Evolutionary conservation across 345 rosid species (phyloP).

Genomic region (Streptanthus diversifolius): DNA sequence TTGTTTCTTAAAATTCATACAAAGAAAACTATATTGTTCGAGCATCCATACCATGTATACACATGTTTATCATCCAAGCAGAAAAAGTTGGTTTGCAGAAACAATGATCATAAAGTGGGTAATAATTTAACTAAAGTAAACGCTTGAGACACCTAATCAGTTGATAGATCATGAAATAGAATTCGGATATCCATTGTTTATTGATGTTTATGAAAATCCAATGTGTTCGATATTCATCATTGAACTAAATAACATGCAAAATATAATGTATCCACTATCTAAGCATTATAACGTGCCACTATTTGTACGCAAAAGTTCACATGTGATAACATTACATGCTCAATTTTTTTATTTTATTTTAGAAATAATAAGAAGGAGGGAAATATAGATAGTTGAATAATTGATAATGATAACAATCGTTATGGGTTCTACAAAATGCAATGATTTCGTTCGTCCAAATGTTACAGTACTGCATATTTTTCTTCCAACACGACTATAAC

Average conservation of each 20-base stretch:
- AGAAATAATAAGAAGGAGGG: background rate
- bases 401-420: background rate
- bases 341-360: background rate
- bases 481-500: background rate
- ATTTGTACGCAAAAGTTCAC: conserved; percentile 12
- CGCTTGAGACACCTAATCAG: background rate
- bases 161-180: background rate
- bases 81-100: background rate
- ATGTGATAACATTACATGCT: conserved; percentile 18
- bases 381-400: background rate
- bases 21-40: background rate
- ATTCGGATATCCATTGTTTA: conserved; percentile 3
- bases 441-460: background rate
- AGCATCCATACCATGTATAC: background rate
- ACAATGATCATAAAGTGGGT: background rate
- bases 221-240: background rate
- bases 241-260: conserved; percentile 27
- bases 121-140: background rate
- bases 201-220: conserved; percentile 7
- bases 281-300: conserved; percentile 27
- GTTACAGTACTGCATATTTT: background rate
- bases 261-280: conserved; percentile 25
- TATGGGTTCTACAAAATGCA: background rate
- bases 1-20: too few species aligned
- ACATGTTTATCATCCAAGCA: background rate